Base-by-base conservation (phyloP, 768 basidiomycete genomes). In the Lactarius sp. region DNA sequence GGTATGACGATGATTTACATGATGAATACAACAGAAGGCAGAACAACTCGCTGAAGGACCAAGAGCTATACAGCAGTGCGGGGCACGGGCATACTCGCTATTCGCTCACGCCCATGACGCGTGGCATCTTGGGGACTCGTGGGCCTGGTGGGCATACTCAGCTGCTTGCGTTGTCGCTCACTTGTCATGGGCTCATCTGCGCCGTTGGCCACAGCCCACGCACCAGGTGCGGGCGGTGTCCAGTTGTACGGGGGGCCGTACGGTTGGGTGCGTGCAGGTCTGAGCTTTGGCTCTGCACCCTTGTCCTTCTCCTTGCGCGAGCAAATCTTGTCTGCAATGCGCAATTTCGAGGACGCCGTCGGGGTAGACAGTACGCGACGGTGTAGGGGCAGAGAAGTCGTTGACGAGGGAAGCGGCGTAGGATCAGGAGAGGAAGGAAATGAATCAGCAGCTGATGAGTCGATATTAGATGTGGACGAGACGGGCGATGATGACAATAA, bases 181-280 rank as follows among this genome's bases (percentile, higher is more conserved):
- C 16, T 18, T 6, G 20, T 22, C 13, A 4, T 1, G 10, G 12
- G 13, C 27, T 58, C 44, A 1, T 58, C 62, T 16, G 52, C 18
- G 36, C 36, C 55, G 6, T 59, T 56, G 18, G n/a, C 47, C 37
- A 56, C 64, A n/a, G 49, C 67, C 67, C 67, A 68, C 27, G 51
- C 59, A 31, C 67, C 67, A 4, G 66, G 61, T 27, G 61, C 50
- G 20, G 67, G 67, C 0, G 67, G 67, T 31, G 42, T 55, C 61
- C 62, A 63, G 9, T 67, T 67, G 50, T 68, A 68, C 16, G 67
- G 67, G 0, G 65, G 61, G 16, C 65, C 67, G 31, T 68, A 68
- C 33, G 67, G 67, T 57, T 68, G 67, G 1, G 67, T 68, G 31
- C 67, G 67, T 13, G 67, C 56, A 13, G 67, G 60, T 31, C 52